Evolutionary conservation across 768 basidiomycete species (phyloP), one percentile per base, ranked within the genome.

Genomic region (Mycena olivaceomarginata): DNA sequence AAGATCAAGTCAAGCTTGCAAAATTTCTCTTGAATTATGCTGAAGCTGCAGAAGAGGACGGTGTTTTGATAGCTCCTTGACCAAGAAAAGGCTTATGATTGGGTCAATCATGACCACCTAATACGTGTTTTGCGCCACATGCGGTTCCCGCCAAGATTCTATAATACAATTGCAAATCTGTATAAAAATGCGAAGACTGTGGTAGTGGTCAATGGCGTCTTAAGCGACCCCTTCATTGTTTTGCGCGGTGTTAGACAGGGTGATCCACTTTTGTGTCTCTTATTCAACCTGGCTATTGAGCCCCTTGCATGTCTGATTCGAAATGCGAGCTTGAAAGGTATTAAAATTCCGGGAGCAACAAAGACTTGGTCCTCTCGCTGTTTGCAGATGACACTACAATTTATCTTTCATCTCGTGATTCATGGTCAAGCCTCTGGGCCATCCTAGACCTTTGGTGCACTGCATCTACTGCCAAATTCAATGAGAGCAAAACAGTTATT

Each of bases 321-420:
- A 43, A 79, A 80, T 1, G 85, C 86, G 1, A 53, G 70, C 4
- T 70, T 88, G 39, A 64, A 79, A 70, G 85, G 86, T 1, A 77
- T 85, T 3, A 12, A 76, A 65, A 81, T 83, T 11, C 70, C 68
- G 10, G 82, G 76, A 37, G 60, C 3, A 20, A n/a, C 5, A 80
- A 84, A 64, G 62, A 76, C 15, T 62, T 88, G 0, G 82, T 87
- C 0, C 79, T 81, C 10, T 84, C 80, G 0, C 83, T 89, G 0
- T 90, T 88, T 79, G 87, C 88, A 0, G 87, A 89, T 75, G 87
- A 89, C 75, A 89, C 87, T 8, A 85, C 84, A 5, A 83, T 84
- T 1, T 87, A 81, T 78, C 84, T 90, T 1, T 80, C 79, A 3
- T 78, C 81, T 43, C 22, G 75, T 0, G 88, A 90, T 67, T 64